Conservation (phyloP, 257 asterid genomes). For the Craterostigma plantagineum region DNA sequence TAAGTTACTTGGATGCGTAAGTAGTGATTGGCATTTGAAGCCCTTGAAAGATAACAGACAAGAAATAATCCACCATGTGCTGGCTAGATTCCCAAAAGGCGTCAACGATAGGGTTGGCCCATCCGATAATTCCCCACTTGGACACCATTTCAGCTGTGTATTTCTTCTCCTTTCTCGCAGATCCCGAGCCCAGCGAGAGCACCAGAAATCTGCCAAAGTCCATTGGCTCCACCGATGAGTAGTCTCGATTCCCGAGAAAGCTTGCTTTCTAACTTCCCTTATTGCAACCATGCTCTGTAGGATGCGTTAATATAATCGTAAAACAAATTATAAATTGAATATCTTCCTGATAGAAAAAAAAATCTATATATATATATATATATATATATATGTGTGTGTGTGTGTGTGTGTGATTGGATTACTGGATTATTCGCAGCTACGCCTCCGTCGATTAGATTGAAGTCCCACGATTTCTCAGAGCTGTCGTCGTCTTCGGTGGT, state of each 20-base stretch:
- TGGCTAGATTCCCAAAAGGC: not conserved
- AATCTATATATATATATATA: too few relatives aligned
- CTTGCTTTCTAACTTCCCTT: slow-evolving; percentile 26
- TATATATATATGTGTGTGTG: too few relatives aligned
- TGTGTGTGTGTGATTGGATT: too few relatives aligned
- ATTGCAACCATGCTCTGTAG: slow-evolving; percentile 36
- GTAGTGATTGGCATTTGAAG: not conserved
- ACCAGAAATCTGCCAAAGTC: slow-evolving; percentile 21
- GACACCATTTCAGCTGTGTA: slow-evolving; percentile 14
- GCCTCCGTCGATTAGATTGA: slow-evolving; percentile 48
- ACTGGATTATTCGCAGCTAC: slow-evolving; percentile 60
- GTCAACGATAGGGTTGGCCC: slow-evolving; percentile 13
- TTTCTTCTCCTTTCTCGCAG: slow-evolving; percentile 13
- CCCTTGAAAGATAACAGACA: slow-evolving; percentile 1
- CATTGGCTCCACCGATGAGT: slow-evolving; percentile 19
- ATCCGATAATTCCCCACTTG: slow-evolving; percentile 17
- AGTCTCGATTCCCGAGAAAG: slow-evolving; percentile 14
- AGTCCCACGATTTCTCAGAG: slow-evolving; percentile 24
- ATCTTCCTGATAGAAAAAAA: too few relatives aligned
- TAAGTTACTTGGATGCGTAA: too few relatives aligned
- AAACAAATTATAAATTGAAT: too few relatives aligned
- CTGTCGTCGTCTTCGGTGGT: slow-evolving; percentile 8
- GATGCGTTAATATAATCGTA: not conserved
- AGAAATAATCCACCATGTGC: slow-evolving; percentile 6
- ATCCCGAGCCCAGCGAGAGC: slow-evolving; percentile 40